Base-by-base conservation (phyloP, 306 rosid genomes). In the Crotalaria pallida region DNA sequence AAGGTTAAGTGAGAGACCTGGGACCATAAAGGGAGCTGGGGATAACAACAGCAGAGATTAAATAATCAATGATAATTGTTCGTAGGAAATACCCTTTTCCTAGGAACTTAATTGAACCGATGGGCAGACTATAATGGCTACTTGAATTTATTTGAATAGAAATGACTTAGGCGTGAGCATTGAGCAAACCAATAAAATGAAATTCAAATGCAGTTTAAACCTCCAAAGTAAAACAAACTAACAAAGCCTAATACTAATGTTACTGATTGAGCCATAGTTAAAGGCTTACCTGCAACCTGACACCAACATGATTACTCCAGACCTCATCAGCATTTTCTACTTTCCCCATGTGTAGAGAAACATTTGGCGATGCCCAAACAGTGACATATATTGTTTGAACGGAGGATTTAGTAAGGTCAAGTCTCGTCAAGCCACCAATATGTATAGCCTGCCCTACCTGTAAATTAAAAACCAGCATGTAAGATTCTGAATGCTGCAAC, bases 291-390 rank as follows among this genome's bases (percentile, higher is more conserved):
- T 90, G 96, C 84, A 93, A 71, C 73, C 96, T 82, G 69, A 87
- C 41, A 19, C 98, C 98, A 29, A 83, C 81, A 57, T 93, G 98
- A 74, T 93, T 88, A 60, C 72, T 84, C 92, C 88, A 87, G 70
- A 92, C 85, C 74, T 93, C 97, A 18, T 90, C 89, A 19, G 98
- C 96, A 72, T 90, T 93, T 88, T 93, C 97, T 18, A 74, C 79
- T 87, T 90, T 93, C 26, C 96, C 97, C 87, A 90, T 73, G 84
- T 90, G 98, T 38, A 93, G 73, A 73, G 98, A 93, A 75, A 88
- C 73, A 81, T 85, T 88, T 56, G 93, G 81, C 10, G 98, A 90
- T 58, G 89, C 92, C 98, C 97, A 93, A 79, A 90, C 66, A 6
- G 98, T 83, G 63, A 87, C 85, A 75, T 93, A 93, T 47, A 90